phyloP scores from a whole-genome alignment of 75 land plant genomes.

The Cunninghamia lanceolata region DNA sequence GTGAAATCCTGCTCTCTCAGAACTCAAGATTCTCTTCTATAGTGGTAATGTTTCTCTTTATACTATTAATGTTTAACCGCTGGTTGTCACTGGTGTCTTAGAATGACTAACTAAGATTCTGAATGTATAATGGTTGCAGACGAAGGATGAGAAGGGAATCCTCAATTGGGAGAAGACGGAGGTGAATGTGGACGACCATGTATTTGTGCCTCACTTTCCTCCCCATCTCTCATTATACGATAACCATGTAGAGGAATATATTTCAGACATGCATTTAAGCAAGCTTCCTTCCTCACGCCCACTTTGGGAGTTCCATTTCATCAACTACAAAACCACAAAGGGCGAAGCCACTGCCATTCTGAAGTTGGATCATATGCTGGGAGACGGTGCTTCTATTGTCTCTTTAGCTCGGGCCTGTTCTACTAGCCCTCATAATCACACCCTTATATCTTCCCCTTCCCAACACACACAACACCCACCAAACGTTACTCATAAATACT shows the following conservation, averaged over 20 bases:
- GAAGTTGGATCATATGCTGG: conserved; percentile 72
- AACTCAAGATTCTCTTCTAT: background rate
- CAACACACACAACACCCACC: too few relatives aligned
- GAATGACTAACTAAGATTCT: too few relatives aligned
- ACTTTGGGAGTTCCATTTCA: too few relatives aligned
- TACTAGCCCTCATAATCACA: conserved; percentile 37
- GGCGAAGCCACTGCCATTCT: conserved; percentile 42
- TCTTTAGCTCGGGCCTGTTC: conserved; percentile 71
- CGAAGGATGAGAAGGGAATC: background rate
- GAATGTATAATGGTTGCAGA: background rate
- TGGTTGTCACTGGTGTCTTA: too few relatives aligned
- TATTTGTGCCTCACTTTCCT: background rate
- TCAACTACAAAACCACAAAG: conserved; percentile 25
- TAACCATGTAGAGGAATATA: conserved; percentile 51
- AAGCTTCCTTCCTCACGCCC: conserved; percentile 48
- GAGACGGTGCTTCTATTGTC: conserved; percentile 80
- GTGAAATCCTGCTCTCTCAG: background rate
- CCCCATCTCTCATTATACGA: conserved; percentile 1
- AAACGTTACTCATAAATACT: too few relatives aligned
- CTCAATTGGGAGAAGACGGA: background rate
- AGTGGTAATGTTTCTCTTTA: background rate
- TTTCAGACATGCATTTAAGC: conserved; percentile 25
- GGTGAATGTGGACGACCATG: background rate
- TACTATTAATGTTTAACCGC: too few relatives aligned
- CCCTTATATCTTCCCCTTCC: background rate